Evolutionary conservation across 495 filamentous ascomycete species (phyloP), one percentile per base, ranked within the genome.

Genomic region (Xylaria palmicola): DNA sequence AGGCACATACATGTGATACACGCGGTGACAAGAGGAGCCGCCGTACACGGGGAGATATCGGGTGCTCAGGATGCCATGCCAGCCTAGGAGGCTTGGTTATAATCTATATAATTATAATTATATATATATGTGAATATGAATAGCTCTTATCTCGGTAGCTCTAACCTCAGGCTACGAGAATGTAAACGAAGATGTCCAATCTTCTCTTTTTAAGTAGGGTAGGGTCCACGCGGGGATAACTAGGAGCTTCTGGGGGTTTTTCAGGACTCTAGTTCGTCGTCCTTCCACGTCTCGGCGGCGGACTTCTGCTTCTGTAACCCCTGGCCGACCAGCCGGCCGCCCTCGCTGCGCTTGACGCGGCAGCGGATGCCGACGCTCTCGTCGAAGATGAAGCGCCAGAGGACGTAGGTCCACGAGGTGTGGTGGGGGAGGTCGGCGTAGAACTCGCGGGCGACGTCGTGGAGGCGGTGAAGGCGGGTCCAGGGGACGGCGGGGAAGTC

Each of bases 401-500:
- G 88, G 30, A 97, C 93, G 71, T 88, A 88, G 7, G 86, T 82
- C 94, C 94, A 99, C 79, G 92, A 96, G 57, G 82, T 81, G 72
- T 97, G 93, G 55, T 82, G 82, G 2, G 94, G 95, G 59, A 99
- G 78, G 20, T 91, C 90, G 60, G 85, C 86, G 74, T 99, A 99
- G 72, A 97, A 99, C 73, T 98, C 94, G 56, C 79, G 82, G 8
- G 94, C 94, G n/a, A 96, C 88, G 61, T 83, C 73, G 69, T 91
- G 83, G 56, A 99, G 75, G 64, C 73, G 75, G 3, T 88, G 87
- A 24, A 99, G 79, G 6, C 86, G 79, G 3, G 91, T 97, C 94
- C 94, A 99, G 2, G 94, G 93, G 51, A 98, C 84, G 22, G 95
- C 94, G 22, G 94, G 94, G 78, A 98, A 98, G 72, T 98, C 94